phyloP scores from a whole-genome alignment of 331 rosid genomes.

The Rhamnella rubrinervis region DNA sequence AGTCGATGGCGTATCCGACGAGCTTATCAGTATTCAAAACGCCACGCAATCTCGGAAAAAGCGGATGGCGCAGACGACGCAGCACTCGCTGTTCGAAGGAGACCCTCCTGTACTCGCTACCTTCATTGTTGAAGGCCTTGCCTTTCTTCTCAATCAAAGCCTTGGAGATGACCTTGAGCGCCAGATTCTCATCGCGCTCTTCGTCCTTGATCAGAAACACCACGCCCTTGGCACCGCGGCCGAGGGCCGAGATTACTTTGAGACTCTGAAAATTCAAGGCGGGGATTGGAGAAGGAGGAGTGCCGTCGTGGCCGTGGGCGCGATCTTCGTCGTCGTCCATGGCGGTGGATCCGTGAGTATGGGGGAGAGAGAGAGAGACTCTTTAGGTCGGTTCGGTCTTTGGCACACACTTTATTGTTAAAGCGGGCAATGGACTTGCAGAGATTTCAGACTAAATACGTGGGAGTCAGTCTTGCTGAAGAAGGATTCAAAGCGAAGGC shows the following conservation, averaged over 20 bases:
- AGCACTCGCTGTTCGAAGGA: slow-evolving; percentile 76
- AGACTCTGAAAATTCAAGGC: slow-evolving; percentile 39
- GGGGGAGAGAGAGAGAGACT: too few species aligned
- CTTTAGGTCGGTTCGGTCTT: neutral
- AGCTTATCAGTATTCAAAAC: slow-evolving; percentile 58
- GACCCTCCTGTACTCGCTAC: slow-evolving; percentile 51
- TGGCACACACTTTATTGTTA: too few species aligned
- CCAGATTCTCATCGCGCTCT: slow-evolving; percentile 40
- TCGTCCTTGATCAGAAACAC: slow-evolving; percentile 54
- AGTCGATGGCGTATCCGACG: slow-evolving; percentile 77
- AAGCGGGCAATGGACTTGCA: neutral
- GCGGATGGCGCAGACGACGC: slow-evolving; percentile 61
- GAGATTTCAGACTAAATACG: neutral
- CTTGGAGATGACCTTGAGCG: slow-evolving; percentile 75
- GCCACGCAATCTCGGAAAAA: slow-evolving; percentile 67
- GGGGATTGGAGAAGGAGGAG: slow-evolving; percentile 4
- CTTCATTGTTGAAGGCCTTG: slow-evolving; percentile 14
- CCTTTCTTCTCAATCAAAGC: slow-evolving; percentile 49
- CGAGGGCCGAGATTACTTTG: slow-evolving; percentile 56
- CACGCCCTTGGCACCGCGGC: slow-evolving; percentile 94
- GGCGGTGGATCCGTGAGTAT: neutral
- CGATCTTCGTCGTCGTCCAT: slow-evolving; percentile 16
- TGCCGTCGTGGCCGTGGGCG: neutral
- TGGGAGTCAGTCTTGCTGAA: slow-evolving; percentile 1
- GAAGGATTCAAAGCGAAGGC: slow-evolving; percentile 15